Evolutionary conservation across 2,329 filamentous ascomycete species (phyloP).

Genomic region (Penicillium sp.): DNA sequence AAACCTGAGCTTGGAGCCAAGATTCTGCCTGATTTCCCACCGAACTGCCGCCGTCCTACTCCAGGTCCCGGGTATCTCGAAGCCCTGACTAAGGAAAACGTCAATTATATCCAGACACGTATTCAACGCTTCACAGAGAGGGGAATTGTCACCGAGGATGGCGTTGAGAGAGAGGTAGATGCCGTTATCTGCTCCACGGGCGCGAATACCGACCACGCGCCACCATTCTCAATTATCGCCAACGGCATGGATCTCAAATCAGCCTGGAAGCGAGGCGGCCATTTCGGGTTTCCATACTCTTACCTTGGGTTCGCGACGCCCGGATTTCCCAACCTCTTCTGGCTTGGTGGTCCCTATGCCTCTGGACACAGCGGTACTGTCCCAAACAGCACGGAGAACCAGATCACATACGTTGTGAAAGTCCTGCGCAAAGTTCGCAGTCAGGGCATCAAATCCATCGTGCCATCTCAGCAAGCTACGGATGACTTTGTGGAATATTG

Average conservation of each 20-base stretch:
- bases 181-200: conserved; percentile 69
- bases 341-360: conserved; percentile 62
- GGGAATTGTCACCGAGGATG: conserved; percentile 62
- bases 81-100: conserved; percentile 61
- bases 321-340: conserved; percentile 67
- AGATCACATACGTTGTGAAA: conserved; percentile 65
- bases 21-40: conserved; percentile 63
- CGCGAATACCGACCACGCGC: conserved; percentile 59
- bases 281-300: conserved; percentile 64
- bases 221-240: conserved; percentile 61
- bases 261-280: conserved; percentile 58
- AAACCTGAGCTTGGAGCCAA: conserved; percentile 58
- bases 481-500: conserved; percentile 54
- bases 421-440: conserved; percentile 65
- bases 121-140: conserved; percentile 60
- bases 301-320: conserved; percentile 66
- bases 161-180: conserved; percentile 58
- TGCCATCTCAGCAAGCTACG: conserved; percentile 57
- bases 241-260: conserved; percentile 54
- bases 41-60: conserved; percentile 64
- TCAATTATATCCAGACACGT: conserved; percentile 58
- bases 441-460: conserved; percentile 65
- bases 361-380: conserved; percentile 64
- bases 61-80: conserved; percentile 68
- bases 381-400: conserved; percentile 65